Base-by-base conservation (phyloP, 164 flowering plant species). In the Vitis rupestris region DNA sequence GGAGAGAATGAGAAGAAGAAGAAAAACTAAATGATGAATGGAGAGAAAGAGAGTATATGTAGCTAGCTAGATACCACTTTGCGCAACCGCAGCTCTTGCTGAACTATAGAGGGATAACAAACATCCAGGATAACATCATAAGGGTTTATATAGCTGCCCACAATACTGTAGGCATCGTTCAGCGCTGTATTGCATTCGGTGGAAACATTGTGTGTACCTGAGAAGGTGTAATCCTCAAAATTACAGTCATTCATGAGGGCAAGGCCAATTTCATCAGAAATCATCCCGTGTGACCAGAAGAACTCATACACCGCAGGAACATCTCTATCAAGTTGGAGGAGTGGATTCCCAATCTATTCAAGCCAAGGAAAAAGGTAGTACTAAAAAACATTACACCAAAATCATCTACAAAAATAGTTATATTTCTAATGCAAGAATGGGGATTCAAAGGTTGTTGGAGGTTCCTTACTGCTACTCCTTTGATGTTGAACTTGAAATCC, bases 201-300 rank as follows among this genome's bases (percentile, higher is more conserved):
- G 51, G 83, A 30, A 50, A 76, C 83, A 65, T 94, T 91, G 75
- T 94, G 94, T 16, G 96, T 85, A 75, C 71, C 76, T 8, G 70
- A 71, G 65, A 78, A 85, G n/a, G 76, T 73, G 59, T 91, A 95
- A 69, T 95, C 97, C 10, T 86, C 89, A 58, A 95, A 95, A 70
- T 91, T 83, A 71, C 99, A 92, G 12, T 92, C 81, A 5, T 82
- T 87, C 86, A 81, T 87, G 68, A 95, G 88, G 55, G 86, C 70
- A 19, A 90, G 89, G 37, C 93, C 92, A 65, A 88, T 44, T 80
- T 95, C 98, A 80, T 95, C 99, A 54, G 99, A 95, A 48, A 95
- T 95, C 97, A 95, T 87, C 68, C 97, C 98, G 59, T 95, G 97
- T 3, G 99, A 95, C 99, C 97, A 94, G 70, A 83, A 95, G 82